Evolutionary conservation across 208 protist species (phyloP).

Genomic region (Kentomonas sorsogonicus): DNA sequence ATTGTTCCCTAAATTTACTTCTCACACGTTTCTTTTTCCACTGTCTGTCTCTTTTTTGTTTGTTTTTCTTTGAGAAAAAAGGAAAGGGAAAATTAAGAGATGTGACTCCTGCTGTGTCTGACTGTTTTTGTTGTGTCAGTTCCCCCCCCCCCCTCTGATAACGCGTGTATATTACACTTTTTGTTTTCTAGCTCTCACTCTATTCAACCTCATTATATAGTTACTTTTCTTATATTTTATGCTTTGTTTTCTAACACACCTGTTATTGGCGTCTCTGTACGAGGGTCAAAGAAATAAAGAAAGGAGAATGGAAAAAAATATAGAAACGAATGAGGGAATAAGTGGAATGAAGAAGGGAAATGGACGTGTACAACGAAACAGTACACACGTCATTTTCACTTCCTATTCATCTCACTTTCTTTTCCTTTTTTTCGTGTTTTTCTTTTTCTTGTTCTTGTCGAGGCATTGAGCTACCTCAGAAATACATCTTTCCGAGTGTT

Average conservation of each 20-base stretch:
- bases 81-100: too few species aligned
- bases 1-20: too few species aligned
- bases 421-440: slow-evolving; percentile 1
- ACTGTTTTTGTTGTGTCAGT: too few species aligned
- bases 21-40: too few species aligned
- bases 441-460: neutral
- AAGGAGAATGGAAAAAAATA: neutral
- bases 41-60: too few species aligned
- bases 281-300: neutral
- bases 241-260: slow-evolving; percentile 1
- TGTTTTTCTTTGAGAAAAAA: too few species aligned
- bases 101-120: too few species aligned
- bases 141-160: too few species aligned
- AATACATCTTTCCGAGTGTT: neutral
- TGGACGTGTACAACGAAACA: neutral
- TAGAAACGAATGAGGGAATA: neutral
- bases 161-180: too few species aligned
- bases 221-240: slow-evolving; percentile 7
- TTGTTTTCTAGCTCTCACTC: too few species aligned
- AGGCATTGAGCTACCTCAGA: neutral
- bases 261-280: neutral
- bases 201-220: neutral
- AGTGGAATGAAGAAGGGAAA: slow-evolving; percentile 2
- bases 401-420: neutral
- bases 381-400: neutral